Evolutionary conservation across 2,329 filamentous ascomycete species (phyloP), one percentile per base, ranked within the genome.

Genomic region (Lecanicillium sp.): DNA sequence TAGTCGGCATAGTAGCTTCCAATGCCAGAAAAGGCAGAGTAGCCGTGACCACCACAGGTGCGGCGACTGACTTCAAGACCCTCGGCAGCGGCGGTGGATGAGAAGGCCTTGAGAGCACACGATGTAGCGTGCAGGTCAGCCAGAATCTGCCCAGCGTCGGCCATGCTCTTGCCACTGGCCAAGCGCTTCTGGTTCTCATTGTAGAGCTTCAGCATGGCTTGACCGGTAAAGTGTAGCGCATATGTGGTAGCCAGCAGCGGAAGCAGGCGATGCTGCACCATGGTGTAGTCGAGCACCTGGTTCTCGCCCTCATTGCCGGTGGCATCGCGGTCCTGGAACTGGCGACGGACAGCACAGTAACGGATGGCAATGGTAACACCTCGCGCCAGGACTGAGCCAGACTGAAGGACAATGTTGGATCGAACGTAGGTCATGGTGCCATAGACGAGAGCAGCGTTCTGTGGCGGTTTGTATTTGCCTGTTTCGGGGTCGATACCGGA

Each of bases 261-360:
- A 16, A 88, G 64, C 3, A 88, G 66, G 34, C 84, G 75, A 51
- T 83, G 74, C 56, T 87, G 83, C 7, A 88, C 83, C 77, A 85
- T 87, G 45, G 82, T 85, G 61, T 88, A 88, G 65, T 88, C 83
- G 19, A 88, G 65, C 2, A 88, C 84, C 50, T 82, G 80, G 54
- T 79, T 86, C 63, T 88, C 84, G 5, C 73, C 75, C 17, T 63
- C 56, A 44, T 71, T 66, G 29, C 64, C 66, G 28, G 71, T 65
- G 5, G 78, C 75, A 58, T 87, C 83, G 5, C 76, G 73, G 49
- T 88, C 83, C 56, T 85, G 79, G 65, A 88, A 88, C 53, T 88
- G 83, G n/a, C 81, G 71, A 35, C 83, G 73, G 4, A 88, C 77
- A 3, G 83, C 75, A 43, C 76, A 78, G 60, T 88, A 88, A 39